Percentiles rank a stretch among this genome's conserved stretches.
phyloP scores from a whole-genome alignment of 306 rosid species.

The Herpetospermum pedunculosum region DNA sequence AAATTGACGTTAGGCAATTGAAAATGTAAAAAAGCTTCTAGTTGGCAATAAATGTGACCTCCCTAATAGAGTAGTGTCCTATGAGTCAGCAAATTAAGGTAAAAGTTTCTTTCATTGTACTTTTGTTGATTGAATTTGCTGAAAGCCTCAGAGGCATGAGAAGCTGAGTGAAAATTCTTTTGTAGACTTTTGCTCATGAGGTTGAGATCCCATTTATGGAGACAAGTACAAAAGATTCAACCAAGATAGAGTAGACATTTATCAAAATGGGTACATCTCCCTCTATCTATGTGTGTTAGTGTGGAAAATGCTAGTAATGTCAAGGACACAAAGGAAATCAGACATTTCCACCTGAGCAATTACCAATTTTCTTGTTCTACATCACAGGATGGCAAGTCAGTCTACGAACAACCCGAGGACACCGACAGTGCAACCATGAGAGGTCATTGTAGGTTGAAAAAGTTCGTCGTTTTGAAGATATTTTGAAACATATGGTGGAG shows the following conservation, averaged over 20 bases:
- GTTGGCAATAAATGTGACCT: constrained; percentile 36
- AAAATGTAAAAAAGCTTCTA: constrained; percentile 42
- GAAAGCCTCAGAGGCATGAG: neutral
- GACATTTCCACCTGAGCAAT: neutral
- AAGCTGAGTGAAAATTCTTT: neutral
- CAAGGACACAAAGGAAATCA: neutral
- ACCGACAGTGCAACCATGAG: constrained; percentile 41
- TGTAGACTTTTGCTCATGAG: constrained; percentile 42
- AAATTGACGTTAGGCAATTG: constrained; percentile 41
- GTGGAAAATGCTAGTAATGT: neutral
- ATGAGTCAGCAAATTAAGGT: constrained; percentile 44
- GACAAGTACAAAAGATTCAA: constrained; percentile 41
- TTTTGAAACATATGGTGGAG: too few relatives aligned
- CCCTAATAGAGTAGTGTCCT: constrained; percentile 35
- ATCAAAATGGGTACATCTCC: too few relatives aligned
- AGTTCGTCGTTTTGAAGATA: too few relatives aligned
- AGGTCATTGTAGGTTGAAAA: too few relatives aligned
- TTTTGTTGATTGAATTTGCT: neutral
- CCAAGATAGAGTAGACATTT: constrained; percentile 42
- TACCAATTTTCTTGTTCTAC: neutral
- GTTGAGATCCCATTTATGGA: constrained; percentile 47
- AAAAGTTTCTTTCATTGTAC: neutral
- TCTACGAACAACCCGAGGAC: constrained; percentile 40
- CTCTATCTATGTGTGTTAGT: neutral
- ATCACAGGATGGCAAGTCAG: constrained; percentile 43